Evolutionary conservation across 2,329 filamentous ascomycete genomes (phyloP).

Genomic region (Phyllosticta ampelicida): DNA sequence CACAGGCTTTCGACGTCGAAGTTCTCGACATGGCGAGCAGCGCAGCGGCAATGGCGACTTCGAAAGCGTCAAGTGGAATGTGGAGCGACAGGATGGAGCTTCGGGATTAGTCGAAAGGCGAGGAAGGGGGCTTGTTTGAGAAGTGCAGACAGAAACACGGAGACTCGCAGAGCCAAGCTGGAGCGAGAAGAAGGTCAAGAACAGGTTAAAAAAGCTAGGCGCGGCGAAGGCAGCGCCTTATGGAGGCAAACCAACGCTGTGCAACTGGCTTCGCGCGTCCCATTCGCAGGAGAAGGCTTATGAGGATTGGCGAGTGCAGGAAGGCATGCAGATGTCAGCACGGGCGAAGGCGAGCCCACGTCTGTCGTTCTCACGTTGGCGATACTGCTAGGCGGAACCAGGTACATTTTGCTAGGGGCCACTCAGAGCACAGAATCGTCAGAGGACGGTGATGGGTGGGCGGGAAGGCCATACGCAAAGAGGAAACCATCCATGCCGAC

Average conservation of each 20-base stretch:
- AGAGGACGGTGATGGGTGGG: not conserved
- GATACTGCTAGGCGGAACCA: not conserved
- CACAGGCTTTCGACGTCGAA: not conserved
- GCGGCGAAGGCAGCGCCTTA: slow-evolving; percentile 6
- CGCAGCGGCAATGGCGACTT: not conserved
- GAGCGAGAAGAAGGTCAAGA: slow-evolving; percentile 3
- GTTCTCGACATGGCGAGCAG: not conserved
- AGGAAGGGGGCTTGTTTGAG: slow-evolving; percentile 3
- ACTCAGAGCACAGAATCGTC: not conserved
- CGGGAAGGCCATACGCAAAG: slow-evolving; percentile 3
- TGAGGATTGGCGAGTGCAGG: slow-evolving; percentile 2
- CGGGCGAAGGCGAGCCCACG: slow-evolving; percentile 4
- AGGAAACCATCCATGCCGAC: not conserved
- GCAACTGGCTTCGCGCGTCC: slow-evolving; percentile 9
- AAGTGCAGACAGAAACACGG: not conserved
- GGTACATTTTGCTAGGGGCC: not conserved
- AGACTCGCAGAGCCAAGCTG: not conserved
- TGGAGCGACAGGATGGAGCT: slow-evolving; percentile 1
- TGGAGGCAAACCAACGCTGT: not conserved
- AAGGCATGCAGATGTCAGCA: slow-evolving; percentile 9
- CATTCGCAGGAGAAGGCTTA: slow-evolving; percentile 7
- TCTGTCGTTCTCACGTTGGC: not conserved
- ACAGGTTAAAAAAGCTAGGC: slow-evolving; percentile 4
- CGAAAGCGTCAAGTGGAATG: not conserved
- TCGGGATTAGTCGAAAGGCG: slow-evolving; percentile 1